Conservation (phyloP, 371 early-diverging fungal genomes). For the Amoeboradix gromovi region DNA sequence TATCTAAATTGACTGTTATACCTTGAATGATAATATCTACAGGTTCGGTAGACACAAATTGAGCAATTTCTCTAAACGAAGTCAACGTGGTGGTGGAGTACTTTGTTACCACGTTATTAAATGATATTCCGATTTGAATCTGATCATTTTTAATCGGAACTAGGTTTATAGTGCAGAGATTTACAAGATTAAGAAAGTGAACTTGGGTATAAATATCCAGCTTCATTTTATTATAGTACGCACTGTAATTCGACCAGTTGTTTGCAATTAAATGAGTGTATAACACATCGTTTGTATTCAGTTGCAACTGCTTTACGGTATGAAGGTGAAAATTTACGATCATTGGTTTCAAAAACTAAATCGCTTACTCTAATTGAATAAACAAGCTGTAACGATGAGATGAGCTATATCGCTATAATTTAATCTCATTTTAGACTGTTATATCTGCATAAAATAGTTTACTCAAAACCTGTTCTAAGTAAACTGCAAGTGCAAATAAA, state of each 20-base stretch:
- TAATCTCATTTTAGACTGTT: too few species aligned
- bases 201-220: background rate
- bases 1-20: background rate
- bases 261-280: background rate
- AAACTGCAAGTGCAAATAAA: too few species aligned
- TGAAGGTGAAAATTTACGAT: too few species aligned
- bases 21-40: background rate
- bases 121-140: background rate
- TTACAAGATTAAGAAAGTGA: background rate
- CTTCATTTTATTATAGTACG: background rate
- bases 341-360: too few species aligned
- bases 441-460: too few species aligned
- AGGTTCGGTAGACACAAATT: background rate
- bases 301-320: too few species aligned
- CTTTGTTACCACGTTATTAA: background rate
- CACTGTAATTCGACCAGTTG: background rate
- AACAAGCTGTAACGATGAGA: too few species aligned
- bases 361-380: too few species aligned
- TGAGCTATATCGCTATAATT: too few species aligned
- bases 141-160: background rate
- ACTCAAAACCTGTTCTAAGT: too few species aligned
- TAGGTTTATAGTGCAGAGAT: background rate
- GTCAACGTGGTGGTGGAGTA: background rate
- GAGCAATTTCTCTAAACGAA: background rate
- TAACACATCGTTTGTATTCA: background rate